Base-by-base conservation (phyloP, 2,329 filamentous ascomycete genomes). In the Talaromyces sp. region DNA sequence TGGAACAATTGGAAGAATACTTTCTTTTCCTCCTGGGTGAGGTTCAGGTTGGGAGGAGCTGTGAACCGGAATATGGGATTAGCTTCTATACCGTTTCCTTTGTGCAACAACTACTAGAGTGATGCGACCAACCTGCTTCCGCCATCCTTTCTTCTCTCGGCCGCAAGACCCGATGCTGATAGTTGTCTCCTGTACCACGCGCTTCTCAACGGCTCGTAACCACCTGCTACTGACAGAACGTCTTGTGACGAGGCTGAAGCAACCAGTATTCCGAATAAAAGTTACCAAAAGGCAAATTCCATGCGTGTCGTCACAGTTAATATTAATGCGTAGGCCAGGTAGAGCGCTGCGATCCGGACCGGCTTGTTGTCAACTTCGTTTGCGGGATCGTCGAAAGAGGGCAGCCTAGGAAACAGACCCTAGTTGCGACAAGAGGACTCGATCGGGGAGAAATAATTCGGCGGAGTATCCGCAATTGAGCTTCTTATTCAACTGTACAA, bases 1-100 rank as follows among this genome's bases (percentile, higher is more conserved):
- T 91, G 89, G 81, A 99, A 97, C 68, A 99, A 89, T 79, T 95
- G 92, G 71, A 90, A 92, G 79, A 96, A 99, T 66, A 91, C 87
- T 78, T 92, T 90, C 82, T 96, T 97, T 85, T 99, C 95, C 71
- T 98, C 93, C 58, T 91, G 82, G 35, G 89, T 91, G 70, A 98
- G 87, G 81, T 97, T 96, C 71, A 96, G 86, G 78, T 89, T 90
- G 69, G 89, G 87, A 70, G 82, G 78, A 65, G 74, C 77, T 77
- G 73, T 70, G 15, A 27, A 27, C 19, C 22, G 37, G 15, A 31
- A 19, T 31, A n/a, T 45, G 15, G 8, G 22, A 43, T 59, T 45
- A 59, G 56, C 27, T 33, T 22, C 37, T 22, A 22, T 57, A 45
- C 47, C 17, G 22, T 15, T 33, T 11, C 17, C 27, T 25, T 8